A percentile compares a stretch with the other conserved stretches of the same genome.
phyloP scores from a whole-genome alignment of 139 green algal species.

The Ettlia oleoabundans region DNA sequence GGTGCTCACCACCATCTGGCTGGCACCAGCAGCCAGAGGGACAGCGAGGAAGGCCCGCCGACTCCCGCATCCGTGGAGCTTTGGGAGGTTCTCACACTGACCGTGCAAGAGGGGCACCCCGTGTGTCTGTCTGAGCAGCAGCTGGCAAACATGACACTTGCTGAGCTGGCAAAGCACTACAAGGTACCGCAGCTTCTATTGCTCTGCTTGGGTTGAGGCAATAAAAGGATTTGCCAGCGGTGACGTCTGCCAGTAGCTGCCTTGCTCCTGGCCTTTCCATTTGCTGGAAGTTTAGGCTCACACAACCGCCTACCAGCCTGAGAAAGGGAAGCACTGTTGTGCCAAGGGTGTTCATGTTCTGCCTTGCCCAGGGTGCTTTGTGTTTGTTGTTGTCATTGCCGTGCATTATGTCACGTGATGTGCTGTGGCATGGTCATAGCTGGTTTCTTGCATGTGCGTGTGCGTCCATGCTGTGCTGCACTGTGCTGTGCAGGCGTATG shows the following conservation, averaged over 20 bases:
- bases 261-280: too few species aligned
- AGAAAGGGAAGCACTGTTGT: background rate
- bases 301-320: too few species aligned
- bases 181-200: constrained; percentile 25
- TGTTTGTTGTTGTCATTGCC: background rate
- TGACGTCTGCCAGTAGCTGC: too few species aligned
- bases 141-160: constrained; percentile 41
- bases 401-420: background rate
- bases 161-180: constrained; percentile 45
- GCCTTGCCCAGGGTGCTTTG: background rate
- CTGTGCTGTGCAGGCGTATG: constrained; percentile 46
- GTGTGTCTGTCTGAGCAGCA: constrained; percentile 25
- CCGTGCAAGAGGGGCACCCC: constrained; percentile 31
- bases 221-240: background rate
- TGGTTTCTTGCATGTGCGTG: too few species aligned
- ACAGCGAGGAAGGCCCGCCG: constrained; percentile 19
- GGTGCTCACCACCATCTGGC: background rate
- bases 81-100: constrained; percentile 43
- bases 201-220: background rate
- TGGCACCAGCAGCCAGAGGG: constrained; percentile 1
- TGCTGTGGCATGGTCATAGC: too few species aligned
- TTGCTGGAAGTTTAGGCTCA: too few species aligned
- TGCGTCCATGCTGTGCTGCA: too few species aligned
- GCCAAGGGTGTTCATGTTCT: background rate
- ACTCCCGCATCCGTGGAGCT: too few species aligned